These are phyloP conservation scores for Nemania abortiva DNA, from an alignment of 2,329 filamentous ascomycete species.

Conservation along the genomic window DNA sequence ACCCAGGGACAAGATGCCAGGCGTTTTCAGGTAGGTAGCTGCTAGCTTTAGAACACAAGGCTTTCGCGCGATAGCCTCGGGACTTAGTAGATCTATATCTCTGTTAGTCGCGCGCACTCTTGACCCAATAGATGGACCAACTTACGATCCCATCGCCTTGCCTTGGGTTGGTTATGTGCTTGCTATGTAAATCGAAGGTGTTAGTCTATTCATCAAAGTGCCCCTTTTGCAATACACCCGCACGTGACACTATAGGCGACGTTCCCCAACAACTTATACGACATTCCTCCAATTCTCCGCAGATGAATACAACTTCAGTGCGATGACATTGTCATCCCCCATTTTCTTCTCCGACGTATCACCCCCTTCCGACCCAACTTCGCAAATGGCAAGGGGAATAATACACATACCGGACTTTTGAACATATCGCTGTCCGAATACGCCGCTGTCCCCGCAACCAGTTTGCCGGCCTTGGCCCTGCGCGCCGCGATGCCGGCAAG, in stretches of 20 bases:
- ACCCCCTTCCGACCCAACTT: neutral
- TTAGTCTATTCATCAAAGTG: slow-evolving; percentile 36
- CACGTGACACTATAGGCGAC: slow-evolving; percentile 14
- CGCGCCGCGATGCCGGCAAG: slow-evolving; percentile 75
- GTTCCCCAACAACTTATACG: neutral
- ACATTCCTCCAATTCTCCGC: neutral
- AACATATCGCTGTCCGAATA: slow-evolving; percentile 84
- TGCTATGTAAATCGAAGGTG: slow-evolving; percentile 50
- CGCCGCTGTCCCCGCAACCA: slow-evolving; percentile 82
- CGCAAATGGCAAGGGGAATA: neutral
- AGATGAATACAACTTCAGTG: too few relatives aligned
- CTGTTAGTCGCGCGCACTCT: slow-evolving; percentile 23
- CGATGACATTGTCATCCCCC: neutral
- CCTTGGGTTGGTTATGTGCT: slow-evolving; percentile 74
- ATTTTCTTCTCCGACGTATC: neutral
- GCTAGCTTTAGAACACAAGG: slow-evolving; percentile 85
- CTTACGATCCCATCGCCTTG: slow-evolving; percentile 88
- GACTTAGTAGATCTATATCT: slow-evolving; percentile 66
- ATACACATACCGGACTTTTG: slow-evolving; percentile 73
- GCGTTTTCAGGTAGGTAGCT: slow-evolving; percentile 81
- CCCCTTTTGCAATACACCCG: neutral
- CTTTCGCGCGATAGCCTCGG: slow-evolving; percentile 70
- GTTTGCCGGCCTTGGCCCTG: slow-evolving; percentile 76
- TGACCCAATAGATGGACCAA: slow-evolving; percentile 42
- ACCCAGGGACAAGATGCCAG: slow-evolving; percentile 90